Evolutionary conservation across 177 flowering plant species (phyloP).

Genomic region (Vitis hybrid): DNA sequence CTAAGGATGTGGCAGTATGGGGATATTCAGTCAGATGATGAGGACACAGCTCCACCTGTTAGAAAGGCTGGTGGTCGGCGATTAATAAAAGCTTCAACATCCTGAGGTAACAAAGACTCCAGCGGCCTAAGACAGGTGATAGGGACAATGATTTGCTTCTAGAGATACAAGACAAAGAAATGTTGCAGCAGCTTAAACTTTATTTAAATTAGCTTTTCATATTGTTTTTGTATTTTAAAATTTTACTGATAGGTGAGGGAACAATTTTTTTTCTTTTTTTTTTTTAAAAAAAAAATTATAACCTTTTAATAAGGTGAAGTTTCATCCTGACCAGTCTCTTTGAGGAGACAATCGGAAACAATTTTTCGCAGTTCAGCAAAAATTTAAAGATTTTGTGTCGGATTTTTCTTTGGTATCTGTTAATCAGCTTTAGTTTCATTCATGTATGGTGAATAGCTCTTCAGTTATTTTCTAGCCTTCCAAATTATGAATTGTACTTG

Average conservation of each 20-base stretch:
- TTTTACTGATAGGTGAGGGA: constrained; percentile 8
- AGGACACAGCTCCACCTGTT: constrained; percentile 33
- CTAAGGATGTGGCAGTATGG: constrained; percentile 92
- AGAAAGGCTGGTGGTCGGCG: constrained; percentile 39
- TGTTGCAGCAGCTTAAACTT: constrained; percentile 10
- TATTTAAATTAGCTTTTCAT: constrained; percentile 12
- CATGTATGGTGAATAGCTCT: too few species aligned
- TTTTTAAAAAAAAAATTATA: too few species aligned
- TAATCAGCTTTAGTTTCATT: too few species aligned
- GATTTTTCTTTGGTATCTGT: too few species aligned
- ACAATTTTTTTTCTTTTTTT: constrained; percentile 10
- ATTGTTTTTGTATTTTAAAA: not conserved
- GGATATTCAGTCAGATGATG: constrained; percentile 88
- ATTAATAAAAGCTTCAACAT: constrained; percentile 9
- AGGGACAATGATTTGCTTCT: constrained; percentile 4
- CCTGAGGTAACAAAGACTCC: not conserved
- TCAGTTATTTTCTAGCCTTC: too few species aligned
- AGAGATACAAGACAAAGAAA: constrained; percentile 2
- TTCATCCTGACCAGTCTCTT: not conserved
- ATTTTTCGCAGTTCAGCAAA: not conserved
- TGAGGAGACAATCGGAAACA: not conserved
- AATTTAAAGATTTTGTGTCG: not conserved
- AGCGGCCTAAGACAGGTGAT: constrained; percentile 3
- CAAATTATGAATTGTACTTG: too few species aligned
- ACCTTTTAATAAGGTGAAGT: constrained; percentile 17